These are phyloP conservation scores for Raddia distichophylla DNA, from an alignment of 176 grass and related monocot genomes.

Conservation along the genomic window DNA sequence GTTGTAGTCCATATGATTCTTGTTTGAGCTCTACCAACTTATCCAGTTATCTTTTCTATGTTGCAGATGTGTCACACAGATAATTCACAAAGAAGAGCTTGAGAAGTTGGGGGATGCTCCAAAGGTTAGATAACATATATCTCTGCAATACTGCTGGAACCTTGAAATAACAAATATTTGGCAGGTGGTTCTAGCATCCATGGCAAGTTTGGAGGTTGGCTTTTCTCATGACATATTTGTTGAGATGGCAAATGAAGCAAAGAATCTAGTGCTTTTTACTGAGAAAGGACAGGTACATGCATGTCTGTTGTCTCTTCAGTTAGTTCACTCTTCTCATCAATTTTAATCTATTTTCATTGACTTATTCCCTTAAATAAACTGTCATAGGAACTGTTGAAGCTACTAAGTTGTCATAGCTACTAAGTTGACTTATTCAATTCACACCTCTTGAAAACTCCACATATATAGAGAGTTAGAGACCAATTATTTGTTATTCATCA, in stretches of 20 bases:
- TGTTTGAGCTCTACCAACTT: conserved; percentile 28
- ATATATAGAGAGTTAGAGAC: conserved; percentile 3
- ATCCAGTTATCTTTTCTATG: conserved; percentile 29
- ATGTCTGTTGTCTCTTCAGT: conserved; percentile 23
- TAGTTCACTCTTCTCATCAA: neutral
- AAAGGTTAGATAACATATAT: conserved; percentile 70
- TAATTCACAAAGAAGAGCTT: conserved; percentile 93
- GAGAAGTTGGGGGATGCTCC: conserved; percentile 75
- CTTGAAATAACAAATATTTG: conserved; percentile 53
- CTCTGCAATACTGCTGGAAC: conserved; percentile 22
- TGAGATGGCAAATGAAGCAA: conserved; percentile 84
- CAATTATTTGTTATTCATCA: neutral
- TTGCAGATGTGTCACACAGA: conserved; percentile 67
- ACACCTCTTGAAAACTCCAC: neutral
- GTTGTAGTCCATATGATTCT: conserved; percentile 24
- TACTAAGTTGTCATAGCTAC: conserved; percentile 14
- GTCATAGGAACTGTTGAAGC: neutral
- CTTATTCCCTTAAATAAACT: conserved; percentile 12
- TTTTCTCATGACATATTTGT: conserved; percentile 99
- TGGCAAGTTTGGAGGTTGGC: conserved; percentile 92
- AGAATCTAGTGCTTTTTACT: conserved; percentile 93
- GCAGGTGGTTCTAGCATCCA: conserved; percentile 91
- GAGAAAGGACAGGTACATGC: conserved; percentile 87
- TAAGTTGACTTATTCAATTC: neutral
- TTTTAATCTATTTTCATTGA: conserved; percentile 28